Evolutionary conservation across 371 early-diverging fungal genomes (phyloP).

Genomic region (Zancudomyces culisetae): DNA sequence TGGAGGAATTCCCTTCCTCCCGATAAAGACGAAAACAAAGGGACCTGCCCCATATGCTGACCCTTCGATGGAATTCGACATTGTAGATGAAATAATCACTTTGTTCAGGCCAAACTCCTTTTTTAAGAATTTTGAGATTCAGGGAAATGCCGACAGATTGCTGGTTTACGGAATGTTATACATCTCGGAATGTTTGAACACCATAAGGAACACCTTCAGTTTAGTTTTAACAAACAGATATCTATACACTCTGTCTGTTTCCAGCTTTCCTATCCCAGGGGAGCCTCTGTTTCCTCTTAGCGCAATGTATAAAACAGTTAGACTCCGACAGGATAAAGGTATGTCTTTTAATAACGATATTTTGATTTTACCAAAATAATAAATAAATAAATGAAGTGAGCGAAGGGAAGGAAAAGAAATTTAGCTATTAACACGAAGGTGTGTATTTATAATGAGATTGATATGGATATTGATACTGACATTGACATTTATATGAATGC

Average conservation of each 20-base stretch:
- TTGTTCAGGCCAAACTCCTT: constrained; percentile 90
- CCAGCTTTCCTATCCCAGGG: constrained; percentile 80
- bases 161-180: constrained; percentile 84
- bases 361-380: too few species aligned
- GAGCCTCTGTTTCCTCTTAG: constrained; percentile 82
- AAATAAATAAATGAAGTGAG: too few species aligned
- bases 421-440: too few species aligned
- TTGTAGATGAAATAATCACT: constrained; percentile 80
- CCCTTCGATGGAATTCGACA: constrained; percentile 51
- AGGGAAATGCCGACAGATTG: constrained; percentile 78
- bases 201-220: constrained; percentile 37
- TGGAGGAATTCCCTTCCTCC: constrained; percentile 74
- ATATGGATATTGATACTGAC: neutral
- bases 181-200: constrained; percentile 68
- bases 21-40: constrained; percentile 67
- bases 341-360: too few species aligned
- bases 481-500: too few species aligned
- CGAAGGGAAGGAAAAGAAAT: too few species aligned
- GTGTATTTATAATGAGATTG: too few species aligned
- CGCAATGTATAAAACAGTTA: constrained; percentile 61
- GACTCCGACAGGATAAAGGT: constrained; percentile 56
- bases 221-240: constrained; percentile 52
- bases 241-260: constrained; percentile 64
- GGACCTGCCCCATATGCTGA: constrained; percentile 63
- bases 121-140: constrained; percentile 95